These are phyloP conservation scores for Hanseniaspora singularis DNA, from an alignment of 805 yeast species.

Conservation along the genomic window DNA sequence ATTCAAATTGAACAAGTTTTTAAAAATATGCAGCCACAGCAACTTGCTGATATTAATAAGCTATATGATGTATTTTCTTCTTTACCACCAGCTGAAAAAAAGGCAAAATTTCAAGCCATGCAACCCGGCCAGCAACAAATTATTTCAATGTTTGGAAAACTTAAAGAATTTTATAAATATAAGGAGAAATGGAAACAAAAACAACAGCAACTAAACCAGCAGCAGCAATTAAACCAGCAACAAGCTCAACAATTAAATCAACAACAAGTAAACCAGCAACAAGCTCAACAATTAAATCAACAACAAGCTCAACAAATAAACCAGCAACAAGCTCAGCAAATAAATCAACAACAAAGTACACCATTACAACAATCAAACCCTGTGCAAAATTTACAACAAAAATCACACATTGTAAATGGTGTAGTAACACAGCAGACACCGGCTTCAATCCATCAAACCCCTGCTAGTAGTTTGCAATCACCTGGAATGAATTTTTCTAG, in stretches of 20 bases:
- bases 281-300: background rate
- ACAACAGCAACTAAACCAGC: conserved; percentile 22
- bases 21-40: conserved; percentile 11
- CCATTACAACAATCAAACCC: too few species aligned
- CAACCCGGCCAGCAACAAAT: conserved; percentile 10
- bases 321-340: too few species aligned
- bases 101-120: conserved; percentile 6
- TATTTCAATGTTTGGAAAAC: conserved; percentile 11
- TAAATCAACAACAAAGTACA: too few species aligned
- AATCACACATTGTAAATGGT: too few species aligned
- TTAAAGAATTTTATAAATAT: conserved; percentile 7
- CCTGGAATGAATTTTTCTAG: too few species aligned
- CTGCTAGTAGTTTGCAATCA: too few species aligned
- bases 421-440: too few species aligned
- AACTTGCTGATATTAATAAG: conserved; percentile 7
- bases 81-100: conserved; percentile 5
- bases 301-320: too few species aligned
- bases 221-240: conserved; percentile 29
- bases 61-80: conserved; percentile 5
- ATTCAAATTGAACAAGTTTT: conserved; percentile 5
- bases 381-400: too few species aligned
- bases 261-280: too few species aligned
- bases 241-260: too few species aligned
- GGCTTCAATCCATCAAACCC: too few species aligned
- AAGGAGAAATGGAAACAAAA: conserved; percentile 8